phyloP scores from a whole-genome alignment of 2,329 filamentous ascomycete species.

The Aureobasidium lini region DNA sequence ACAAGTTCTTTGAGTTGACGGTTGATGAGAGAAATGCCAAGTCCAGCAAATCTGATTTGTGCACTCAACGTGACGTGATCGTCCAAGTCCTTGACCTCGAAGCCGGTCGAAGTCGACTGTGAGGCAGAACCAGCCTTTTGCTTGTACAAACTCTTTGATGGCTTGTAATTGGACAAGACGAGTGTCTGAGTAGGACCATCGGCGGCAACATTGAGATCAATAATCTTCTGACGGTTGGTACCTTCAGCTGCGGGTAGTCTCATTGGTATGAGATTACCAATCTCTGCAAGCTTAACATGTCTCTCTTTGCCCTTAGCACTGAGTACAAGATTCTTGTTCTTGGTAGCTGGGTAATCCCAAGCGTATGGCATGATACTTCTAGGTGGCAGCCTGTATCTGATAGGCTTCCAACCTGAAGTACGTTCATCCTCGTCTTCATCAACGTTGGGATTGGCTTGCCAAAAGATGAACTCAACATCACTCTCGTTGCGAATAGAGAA shows the following conservation, averaged over 20 bases:
- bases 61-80: constrained; percentile 83
- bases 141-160: constrained; percentile 84
- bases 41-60: constrained; percentile 77
- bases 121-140: constrained; percentile 51
- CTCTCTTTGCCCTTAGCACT: constrained; percentile 71
- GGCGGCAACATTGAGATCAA: constrained; percentile 93
- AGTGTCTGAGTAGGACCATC: constrained; percentile 93
- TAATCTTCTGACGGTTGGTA: constrained; percentile 66
- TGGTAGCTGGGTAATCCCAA: constrained; percentile 98
- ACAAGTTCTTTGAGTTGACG: constrained; percentile 84
- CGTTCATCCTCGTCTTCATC: constrained; percentile 84
- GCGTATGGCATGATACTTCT: constrained; percentile 99
- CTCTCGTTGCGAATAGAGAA: constrained; percentile 99
- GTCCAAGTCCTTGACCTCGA: constrained; percentile 90
- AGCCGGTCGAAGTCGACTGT: constrained; percentile 59
- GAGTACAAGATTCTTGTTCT: constrained; percentile 86
- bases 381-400: constrained; percentile 84
- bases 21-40: constrained; percentile 91
- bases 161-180: constrained; percentile 88
- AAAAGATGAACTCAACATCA: constrained; percentile 93
- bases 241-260: constrained; percentile 65
- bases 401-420: constrained; percentile 79
- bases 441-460: constrained; percentile 84
- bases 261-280: constrained; percentile 92
- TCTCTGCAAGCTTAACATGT: constrained; percentile 91